phyloP scores from a whole-genome alignment of 257 asterid species.

The Misopates orontium region DNA sequence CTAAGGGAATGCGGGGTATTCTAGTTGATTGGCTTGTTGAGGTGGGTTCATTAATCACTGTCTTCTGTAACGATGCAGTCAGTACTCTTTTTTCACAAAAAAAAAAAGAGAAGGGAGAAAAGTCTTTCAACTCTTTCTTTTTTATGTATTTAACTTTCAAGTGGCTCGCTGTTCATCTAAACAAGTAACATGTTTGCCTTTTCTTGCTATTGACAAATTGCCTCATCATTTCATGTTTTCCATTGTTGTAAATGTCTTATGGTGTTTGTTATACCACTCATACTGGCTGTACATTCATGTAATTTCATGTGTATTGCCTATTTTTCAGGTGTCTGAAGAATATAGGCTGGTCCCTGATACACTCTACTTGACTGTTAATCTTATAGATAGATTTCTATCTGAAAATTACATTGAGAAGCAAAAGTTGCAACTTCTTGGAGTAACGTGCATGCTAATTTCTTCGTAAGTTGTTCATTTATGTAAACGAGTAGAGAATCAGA shows the following conservation, averaged over 20 bases:
- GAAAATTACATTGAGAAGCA: conserved; percentile 67
- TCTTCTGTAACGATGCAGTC: conserved; percentile 11
- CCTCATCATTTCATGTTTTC: background rate
- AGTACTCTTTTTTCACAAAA: background rate
- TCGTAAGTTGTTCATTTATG: conserved; percentile 50
- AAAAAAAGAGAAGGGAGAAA: background rate
- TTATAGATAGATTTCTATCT: conserved; percentile 79
- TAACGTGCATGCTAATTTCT: conserved; percentile 94
- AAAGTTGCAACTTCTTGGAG: conserved; percentile 86
- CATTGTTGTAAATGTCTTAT: background rate
- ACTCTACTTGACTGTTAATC: conserved; percentile 90
- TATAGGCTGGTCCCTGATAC: conserved; percentile 86
- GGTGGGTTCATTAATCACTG: conserved; percentile 35
- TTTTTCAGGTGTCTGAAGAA: conserved; percentile 88
- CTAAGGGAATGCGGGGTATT: conserved; percentile 80
- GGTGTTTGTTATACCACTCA: background rate
- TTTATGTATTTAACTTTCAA: background rate
- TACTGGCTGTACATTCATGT: background rate
- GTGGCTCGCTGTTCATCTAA: background rate
- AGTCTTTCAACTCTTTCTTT: background rate
- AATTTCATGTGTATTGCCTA: conserved; percentile 25
- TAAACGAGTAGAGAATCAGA: background rate
- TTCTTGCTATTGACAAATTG: background rate
- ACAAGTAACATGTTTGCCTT: background rate
- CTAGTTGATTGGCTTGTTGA: conserved; percentile 93